Conservation (phyloP, 1,284 basidiomycete genomes). For the Apiotrichum laibachii region DNA sequence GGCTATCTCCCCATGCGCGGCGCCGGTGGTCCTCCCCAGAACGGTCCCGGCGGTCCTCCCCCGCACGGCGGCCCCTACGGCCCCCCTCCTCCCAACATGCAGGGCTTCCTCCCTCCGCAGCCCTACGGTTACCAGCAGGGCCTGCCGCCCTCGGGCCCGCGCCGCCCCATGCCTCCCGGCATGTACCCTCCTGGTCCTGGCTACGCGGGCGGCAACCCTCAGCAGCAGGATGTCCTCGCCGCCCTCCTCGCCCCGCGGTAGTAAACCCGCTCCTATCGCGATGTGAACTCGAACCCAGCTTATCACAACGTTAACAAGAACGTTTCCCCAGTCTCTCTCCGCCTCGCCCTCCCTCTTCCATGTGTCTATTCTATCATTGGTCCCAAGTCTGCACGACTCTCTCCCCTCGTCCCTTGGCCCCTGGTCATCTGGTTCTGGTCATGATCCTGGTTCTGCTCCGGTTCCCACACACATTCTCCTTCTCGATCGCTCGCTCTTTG, state of each 20-base stretch:
- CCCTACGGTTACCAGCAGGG: constrained; percentile 15
- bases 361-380: no score
- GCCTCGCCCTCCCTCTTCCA: no score
- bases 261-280: neutral
- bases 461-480: neutral
- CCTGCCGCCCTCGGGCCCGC: constrained; percentile 3
- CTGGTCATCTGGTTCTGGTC: no score
- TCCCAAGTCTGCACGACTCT: no score
- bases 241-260: constrained; percentile 23
- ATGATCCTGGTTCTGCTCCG: no score
- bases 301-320: no score
- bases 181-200: constrained; percentile 7
- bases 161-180: constrained; percentile 11
- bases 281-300: neutral
- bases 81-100: constrained; percentile 16
- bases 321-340: neutral
- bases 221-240: constrained; percentile 44
- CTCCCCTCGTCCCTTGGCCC: no score
- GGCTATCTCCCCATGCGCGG: constrained; percentile 17
- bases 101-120: constrained; percentile 24
- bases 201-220: neutral
- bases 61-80: constrained; percentile 3
- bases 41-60: constrained; percentile 5
- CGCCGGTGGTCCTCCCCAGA: neutral
- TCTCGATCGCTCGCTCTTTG: neutral